Evolutionary conservation across 441 rosid genomes (phyloP).

Genomic region (Eugenia klotzschiana): DNA sequence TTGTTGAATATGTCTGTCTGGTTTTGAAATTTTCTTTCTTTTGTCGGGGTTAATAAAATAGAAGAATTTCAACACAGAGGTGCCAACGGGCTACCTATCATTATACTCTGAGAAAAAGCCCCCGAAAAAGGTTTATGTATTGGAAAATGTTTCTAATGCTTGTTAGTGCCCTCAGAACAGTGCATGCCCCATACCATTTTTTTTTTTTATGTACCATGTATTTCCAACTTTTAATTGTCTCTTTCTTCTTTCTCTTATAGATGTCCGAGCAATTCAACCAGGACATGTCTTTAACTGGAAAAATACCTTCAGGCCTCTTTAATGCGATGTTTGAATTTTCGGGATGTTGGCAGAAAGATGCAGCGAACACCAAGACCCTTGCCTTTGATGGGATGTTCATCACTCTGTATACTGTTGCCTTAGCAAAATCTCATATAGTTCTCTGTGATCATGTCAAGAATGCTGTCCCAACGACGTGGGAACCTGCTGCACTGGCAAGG

Average conservation of each 20-base stretch:
- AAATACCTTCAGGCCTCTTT: conserved; percentile 90
- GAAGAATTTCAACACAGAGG: neutral
- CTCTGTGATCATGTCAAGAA: conserved; percentile 66
- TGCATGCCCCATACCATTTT: neutral
- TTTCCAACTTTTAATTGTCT: neutral
- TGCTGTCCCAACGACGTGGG: conserved; percentile 87
- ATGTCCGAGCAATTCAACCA: conserved; percentile 98
- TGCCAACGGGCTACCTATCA: neutral
- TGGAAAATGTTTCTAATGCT: neutral
- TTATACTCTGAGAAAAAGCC: neutral
- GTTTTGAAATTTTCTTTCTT: neutral
- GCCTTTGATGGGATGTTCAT: conserved; percentile 91
- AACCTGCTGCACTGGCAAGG: conserved; percentile 91
- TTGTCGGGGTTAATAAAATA: neutral
- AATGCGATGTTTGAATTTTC: conserved; percentile 83
- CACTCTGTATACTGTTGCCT: conserved; percentile 68
- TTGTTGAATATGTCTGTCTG: neutral
- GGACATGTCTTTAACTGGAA: conserved; percentile 73
- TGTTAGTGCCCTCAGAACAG: neutral
- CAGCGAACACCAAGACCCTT: conserved; percentile 73
- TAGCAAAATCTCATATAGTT: conserved; percentile 72
- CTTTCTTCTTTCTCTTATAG: conserved; percentile 19
- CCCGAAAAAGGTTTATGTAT: neutral
- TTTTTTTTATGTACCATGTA: neutral
- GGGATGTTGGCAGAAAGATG: conserved; percentile 89